Base-by-base conservation (phyloP, 2,329 filamentous ascomycete genomes). In the Alternaria viburni region DNA sequence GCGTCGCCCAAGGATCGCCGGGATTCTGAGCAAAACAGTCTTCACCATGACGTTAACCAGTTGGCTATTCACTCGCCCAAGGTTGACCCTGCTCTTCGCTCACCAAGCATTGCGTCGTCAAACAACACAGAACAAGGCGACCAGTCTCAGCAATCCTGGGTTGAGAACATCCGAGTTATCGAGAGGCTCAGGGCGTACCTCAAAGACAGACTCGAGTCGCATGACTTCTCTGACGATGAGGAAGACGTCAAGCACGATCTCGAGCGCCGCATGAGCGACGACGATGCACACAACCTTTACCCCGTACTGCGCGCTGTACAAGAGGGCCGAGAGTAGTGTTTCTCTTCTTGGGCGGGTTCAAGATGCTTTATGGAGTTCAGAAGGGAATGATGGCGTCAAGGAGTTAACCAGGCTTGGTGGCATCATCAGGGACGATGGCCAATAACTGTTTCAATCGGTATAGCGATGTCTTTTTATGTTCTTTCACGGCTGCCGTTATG, bases 141-240 rank as follows among this genome's bases (percentile, higher is more conserved):
- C 19, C 68, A 69, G 8, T 75, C 73, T 10, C 85, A 87, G 65
- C 83, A 86, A 67, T 78, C 79, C 6, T 90, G 88, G 88, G 85
- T 90, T 10, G 86, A 89, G 74, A 89, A 89, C 77, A 87, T 89
- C 58, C 86, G 88, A n/a, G 83, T 88, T 10, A 86, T 90, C 28
- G 88, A 90, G 78, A 83, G 84, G 54, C 82, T 90, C 36, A 83
- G 88, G 46, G 83, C 84, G 19, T 86, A 86, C 76, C 83, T 90
- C 68, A 84, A 85, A 59, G 83, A 86, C 52, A 81, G 85, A 56
- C 80, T 90, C 21, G 82, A 86, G 62, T 78, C 80, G 44, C 84
- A 84, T 36, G 86, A 88, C 57, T 67, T 74, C n/a, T 77, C 79
- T 5, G 76, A 75, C 10, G 73, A 78, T 12, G 70, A 72, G 19